Evolutionary conservation across 2,329 filamentous ascomycete species (phyloP).

Genomic region (Fusarium graminum): DNA sequence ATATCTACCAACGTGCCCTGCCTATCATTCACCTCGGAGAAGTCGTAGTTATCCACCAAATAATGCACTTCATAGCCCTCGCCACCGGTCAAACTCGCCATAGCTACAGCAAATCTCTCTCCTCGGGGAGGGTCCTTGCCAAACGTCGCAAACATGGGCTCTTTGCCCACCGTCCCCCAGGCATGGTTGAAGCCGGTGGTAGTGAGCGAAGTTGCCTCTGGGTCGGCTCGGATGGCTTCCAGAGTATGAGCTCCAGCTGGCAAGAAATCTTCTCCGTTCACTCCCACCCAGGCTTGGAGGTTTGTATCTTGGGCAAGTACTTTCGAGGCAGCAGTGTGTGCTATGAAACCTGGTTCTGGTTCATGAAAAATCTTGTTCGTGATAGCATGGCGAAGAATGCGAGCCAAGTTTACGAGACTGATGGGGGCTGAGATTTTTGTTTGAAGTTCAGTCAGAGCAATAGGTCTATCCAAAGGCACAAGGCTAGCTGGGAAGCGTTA

Average conservation of each 20-base stretch:
- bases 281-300: constrained; percentile 67
- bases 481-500: constrained; percentile 58
- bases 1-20: constrained; percentile 68
- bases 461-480: constrained; percentile 62
- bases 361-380: constrained; percentile 69
- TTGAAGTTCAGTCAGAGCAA: constrained; percentile 61
- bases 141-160: constrained; percentile 68
- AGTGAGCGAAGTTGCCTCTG: constrained; percentile 62
- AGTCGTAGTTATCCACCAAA: constrained; percentile 67
- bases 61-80: constrained; percentile 68
- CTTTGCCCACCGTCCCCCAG: constrained; percentile 63
- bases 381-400: constrained; percentile 68
- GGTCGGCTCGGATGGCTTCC: constrained; percentile 59
- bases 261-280: constrained; percentile 67
- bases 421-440: constrained; percentile 54
- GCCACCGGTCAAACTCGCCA: constrained; percentile 66
- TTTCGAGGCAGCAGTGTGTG: constrained; percentile 67
- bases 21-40: constrained; percentile 60
- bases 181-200: constrained; percentile 66
- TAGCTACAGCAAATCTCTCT: constrained; percentile 66
- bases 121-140: constrained; percentile 62
- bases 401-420: constrained; percentile 64
- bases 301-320: constrained; percentile 62
- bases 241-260: constrained; percentile 63
- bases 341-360: constrained; percentile 62